Evolutionary conservation across 75 land plant genomes (phyloP), one percentile per base, ranked within the genome.

Genomic region (Sequoia sempervirens): DNA sequence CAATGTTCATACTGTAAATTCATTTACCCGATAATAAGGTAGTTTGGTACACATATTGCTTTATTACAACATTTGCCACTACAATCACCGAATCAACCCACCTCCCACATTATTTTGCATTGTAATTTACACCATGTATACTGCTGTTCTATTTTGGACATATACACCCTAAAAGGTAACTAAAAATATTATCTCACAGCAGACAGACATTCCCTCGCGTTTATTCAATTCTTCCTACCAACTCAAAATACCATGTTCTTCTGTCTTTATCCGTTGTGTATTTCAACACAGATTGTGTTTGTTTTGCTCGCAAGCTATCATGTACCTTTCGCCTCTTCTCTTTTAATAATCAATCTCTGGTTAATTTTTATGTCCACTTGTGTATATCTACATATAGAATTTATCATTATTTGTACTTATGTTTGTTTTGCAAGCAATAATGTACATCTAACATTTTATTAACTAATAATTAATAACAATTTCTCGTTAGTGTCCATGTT

Each of bases 141-240:
- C 36, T 70, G 73, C 4, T 70, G 73, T 70, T 32, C 73, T 70
- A 32, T 30, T 32, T 69, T 70, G 73, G 73, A 70, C 73, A 70
- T 10, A 70, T 32, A 70, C 32, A 70, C 73, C 30, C 36, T 30
- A 11, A 2, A 12, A 6, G 2, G 36, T 23, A 28, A 10, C n/a
- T 68, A 68, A 30, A 64, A 7, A 70, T 70, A 70, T 70, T n/a
- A 9, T 4, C 1, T 32, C 32, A 32, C 36, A 32, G 73, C 36
- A 30, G 73, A 70, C 73, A 70, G n/a, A 70, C 73, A 70, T 70
- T 70, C 73, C 73, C 73, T 32, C 32, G 73, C 15, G 32, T 70
- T 30, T 70, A 11, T 70, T 70, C 73, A 32, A 70, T 70, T 9
- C 37, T 70, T 70, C 72, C 32, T 2, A 28, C 23, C 61, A 20